phyloP scores from a whole-genome alignment of 208 protist species.

The Crithidia sp. region DNA sequence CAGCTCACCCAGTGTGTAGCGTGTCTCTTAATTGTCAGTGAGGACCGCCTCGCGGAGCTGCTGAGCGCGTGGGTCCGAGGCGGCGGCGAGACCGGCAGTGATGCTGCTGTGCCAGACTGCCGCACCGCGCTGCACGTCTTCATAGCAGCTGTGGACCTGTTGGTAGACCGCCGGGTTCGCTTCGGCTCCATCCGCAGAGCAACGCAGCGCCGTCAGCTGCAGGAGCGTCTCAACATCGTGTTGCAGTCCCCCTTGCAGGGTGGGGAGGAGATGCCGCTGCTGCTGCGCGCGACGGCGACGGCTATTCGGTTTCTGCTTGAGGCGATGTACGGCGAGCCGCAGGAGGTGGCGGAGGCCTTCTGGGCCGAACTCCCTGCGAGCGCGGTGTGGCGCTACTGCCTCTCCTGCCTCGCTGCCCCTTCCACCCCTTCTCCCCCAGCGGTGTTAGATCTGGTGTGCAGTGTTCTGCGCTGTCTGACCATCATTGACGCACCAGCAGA shows the following conservation, averaged over 20 bases:
- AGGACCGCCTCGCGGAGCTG: conserved; percentile 30
- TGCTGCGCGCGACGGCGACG: conserved; percentile 39
- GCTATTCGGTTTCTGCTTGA: conserved; percentile 57
- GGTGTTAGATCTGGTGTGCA: conserved; percentile 41
- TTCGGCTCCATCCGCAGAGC: conserved; percentile 70
- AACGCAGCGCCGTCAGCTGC: conserved; percentile 54
- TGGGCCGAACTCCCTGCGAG: conserved; percentile 55
- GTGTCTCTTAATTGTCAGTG: conserved; percentile 47
- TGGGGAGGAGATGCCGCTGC: conserved; percentile 28
- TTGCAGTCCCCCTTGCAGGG: conserved; percentile 28
- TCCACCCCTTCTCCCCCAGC: conserved; percentile 6
- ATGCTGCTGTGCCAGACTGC: neutral
- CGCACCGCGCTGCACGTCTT: conserved; percentile 37
- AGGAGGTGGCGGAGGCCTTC: conserved; percentile 59
- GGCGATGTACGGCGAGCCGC: conserved; percentile 51
- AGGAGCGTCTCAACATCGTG: conserved; percentile 47
- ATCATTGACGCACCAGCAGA: conserved; percentile 45
- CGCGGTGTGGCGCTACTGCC: conserved; percentile 49
- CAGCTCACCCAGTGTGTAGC: conserved; percentile 59
- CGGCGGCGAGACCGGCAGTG: neutral
- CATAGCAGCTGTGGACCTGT: conserved; percentile 48
- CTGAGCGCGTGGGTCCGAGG: conserved; percentile 19
- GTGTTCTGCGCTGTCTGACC: conserved; percentile 62
- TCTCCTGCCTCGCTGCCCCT: conserved; percentile 26
- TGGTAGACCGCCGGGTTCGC: conserved; percentile 62